Percentiles rank a stretch among this genome's conserved stretches.
phyloP scores from a whole-genome alignment of 306 rosid species.

The Medicago lupulina region DNA sequence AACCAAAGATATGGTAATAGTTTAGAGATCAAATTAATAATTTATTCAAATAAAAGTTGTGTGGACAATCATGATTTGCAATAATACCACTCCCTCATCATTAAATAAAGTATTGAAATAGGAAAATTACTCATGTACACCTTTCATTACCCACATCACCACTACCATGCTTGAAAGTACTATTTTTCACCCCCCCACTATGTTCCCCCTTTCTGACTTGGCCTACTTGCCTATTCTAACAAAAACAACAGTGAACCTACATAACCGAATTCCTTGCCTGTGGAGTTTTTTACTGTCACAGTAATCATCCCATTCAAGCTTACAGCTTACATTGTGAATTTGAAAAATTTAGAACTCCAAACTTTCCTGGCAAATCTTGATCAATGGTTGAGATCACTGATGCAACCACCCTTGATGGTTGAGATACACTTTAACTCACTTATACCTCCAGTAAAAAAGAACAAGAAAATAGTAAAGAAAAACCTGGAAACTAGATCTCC shows the following conservation, averaged over 20 bases:
- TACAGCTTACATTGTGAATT: not conserved
- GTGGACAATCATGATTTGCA: conserved; percentile 66
- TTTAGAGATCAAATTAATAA: too few species aligned
- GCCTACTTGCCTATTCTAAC: conserved; percentile 54
- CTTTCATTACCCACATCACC: conserved; percentile 65
- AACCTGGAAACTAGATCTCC: conserved; percentile 50
- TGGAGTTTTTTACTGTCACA: not conserved
- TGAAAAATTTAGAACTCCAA: not conserved
- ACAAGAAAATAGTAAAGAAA: conserved; percentile 3
- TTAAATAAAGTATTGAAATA: conserved; percentile 56
- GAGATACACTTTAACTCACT: not conserved
- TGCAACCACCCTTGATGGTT: not conserved
- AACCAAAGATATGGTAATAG: too few species aligned
- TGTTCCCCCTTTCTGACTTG: conserved; percentile 38
- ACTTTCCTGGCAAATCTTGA: not conserved
- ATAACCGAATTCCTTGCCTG: not conserved
- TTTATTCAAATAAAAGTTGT: too few species aligned
- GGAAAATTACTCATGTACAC: conserved; percentile 71
- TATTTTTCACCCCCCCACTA: conserved; percentile 57
- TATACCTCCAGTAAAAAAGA: conserved; percentile 36
- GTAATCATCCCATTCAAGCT: not conserved
- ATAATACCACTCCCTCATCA: conserved; percentile 55
- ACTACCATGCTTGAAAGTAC: conserved; percentile 55
- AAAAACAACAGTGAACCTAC: conserved; percentile 45
- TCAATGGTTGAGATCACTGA: not conserved